These are phyloP conservation scores for Salix caprea DNA, from an alignment of 345 rosid genomes.

Conservation along the genomic window DNA sequence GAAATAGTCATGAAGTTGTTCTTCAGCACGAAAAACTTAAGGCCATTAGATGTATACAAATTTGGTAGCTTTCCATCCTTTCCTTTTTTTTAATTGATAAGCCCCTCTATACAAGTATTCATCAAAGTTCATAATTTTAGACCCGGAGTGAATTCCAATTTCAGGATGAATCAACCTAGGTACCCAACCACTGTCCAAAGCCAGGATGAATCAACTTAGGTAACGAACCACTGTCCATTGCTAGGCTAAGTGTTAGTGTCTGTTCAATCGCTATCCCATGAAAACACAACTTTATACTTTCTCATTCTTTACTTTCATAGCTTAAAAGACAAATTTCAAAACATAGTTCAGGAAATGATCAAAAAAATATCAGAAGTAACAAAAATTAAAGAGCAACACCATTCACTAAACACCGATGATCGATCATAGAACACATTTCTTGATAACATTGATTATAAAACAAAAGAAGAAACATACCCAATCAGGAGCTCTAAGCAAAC, in stretches of 20 bases:
- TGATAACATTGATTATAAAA: not conserved
- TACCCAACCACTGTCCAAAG: no score
- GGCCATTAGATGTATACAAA: not conserved
- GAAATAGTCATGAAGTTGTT: not conserved
- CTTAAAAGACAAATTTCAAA: not conserved
- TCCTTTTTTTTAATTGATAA: not conserved
- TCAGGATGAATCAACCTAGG: no score
- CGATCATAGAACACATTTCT: not conserved
- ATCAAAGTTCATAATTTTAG: not conserved
- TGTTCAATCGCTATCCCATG: not conserved
- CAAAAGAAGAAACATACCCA: slow-evolving; percentile 40
- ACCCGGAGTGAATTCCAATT: not conserved
- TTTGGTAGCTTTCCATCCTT: not conserved
- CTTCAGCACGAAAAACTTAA: not conserved
- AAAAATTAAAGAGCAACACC: not conserved
- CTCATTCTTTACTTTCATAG: not conserved
- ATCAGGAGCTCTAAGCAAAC: slow-evolving; percentile 80
- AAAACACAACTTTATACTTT: not conserved
- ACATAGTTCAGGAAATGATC: not conserved
- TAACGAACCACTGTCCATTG: not conserved
- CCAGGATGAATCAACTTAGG: not conserved
- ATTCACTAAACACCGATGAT: not conserved
- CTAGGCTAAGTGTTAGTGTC: not conserved
- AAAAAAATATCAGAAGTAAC: not conserved
- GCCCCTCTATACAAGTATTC: not conserved